These are phyloP conservation scores for Schizochytrium sp. DNA, from an alignment of 108 stramenopile species.

Conservation along the genomic window DNA sequence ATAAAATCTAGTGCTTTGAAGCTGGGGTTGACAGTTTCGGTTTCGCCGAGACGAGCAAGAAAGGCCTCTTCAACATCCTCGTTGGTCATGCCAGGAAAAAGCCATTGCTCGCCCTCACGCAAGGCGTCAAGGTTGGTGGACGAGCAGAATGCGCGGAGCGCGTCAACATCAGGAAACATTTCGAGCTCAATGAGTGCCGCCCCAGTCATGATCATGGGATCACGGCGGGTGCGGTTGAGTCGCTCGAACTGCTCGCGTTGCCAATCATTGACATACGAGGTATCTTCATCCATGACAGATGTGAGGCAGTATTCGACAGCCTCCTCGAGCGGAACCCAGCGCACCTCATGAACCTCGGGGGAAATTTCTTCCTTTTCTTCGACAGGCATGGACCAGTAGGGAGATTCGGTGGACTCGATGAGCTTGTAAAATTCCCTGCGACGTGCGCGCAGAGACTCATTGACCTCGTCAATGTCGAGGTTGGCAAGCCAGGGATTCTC, in stretches of 20 bases:
- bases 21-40: background rate
- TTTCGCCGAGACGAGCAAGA: background rate
- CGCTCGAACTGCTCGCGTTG: background rate
- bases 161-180: background rate
- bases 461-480: conserved; percentile 14
- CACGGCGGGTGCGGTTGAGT: background rate
- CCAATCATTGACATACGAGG: background rate
- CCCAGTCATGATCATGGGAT: background rate
- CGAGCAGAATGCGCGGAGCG: background rate
- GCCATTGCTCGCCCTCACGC: conserved; percentile 14
- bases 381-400: background rate
- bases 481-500: background rate
- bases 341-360: background rate
- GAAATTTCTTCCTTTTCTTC: background rate
- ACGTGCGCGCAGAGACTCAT: background rate
- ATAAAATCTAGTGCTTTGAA: background rate
- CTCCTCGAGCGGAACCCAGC: conserved; percentile 3
- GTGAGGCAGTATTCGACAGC: background rate
- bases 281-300: background rate
- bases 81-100: conserved; percentile 8
- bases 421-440: background rate
- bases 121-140: background rate
- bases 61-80: background rate
- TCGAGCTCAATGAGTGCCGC: background rate
- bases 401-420: background rate